These are phyloP conservation scores for Ceratocystis cacaofunesta DNA, from an alignment of 2,329 filamentous ascomycete genomes.

Conservation along the genomic window DNA sequence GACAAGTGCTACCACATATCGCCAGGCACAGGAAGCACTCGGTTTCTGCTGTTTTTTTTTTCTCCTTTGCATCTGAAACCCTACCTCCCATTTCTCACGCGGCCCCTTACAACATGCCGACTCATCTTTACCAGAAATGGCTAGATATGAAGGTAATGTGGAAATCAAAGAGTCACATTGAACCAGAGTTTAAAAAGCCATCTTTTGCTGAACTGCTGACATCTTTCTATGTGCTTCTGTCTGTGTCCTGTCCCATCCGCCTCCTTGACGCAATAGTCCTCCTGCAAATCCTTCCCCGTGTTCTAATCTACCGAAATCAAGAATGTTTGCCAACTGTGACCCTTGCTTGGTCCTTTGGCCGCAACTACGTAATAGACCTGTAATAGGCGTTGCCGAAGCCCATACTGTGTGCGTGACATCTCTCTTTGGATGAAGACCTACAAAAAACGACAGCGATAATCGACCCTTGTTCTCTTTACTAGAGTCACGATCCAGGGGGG, in stretches of 20 bases:
- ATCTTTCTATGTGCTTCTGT: not conserved
- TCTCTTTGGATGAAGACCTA: not conserved
- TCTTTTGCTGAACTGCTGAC: not conserved
- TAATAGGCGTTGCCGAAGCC: too few species aligned
- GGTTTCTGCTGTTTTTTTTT: not conserved
- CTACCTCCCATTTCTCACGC: not conserved
- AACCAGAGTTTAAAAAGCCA: not conserved
- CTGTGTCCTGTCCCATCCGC: not conserved
- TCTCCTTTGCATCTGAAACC: not conserved
- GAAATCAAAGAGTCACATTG: slow-evolving; percentile 1
- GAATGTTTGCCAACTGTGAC: not conserved
- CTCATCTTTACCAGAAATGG: not conserved
- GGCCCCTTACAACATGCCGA: not conserved
- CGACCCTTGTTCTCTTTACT: not conserved
- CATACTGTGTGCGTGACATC: not conserved
- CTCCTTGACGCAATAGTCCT: not conserved
- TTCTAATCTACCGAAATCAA: not conserved
- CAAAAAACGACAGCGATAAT: not conserved
- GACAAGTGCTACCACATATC: not conserved
- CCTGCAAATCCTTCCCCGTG: not conserved
- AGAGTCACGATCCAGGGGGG: not conserved
- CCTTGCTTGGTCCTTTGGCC: not conserved
- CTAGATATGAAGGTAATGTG: not conserved
- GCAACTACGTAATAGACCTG: too few species aligned
- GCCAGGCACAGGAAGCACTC: not conserved